These are phyloP conservation scores for Silene conica DNA, from an alignment of 148 eudicot genomes.

Conservation along the genomic window DNA sequence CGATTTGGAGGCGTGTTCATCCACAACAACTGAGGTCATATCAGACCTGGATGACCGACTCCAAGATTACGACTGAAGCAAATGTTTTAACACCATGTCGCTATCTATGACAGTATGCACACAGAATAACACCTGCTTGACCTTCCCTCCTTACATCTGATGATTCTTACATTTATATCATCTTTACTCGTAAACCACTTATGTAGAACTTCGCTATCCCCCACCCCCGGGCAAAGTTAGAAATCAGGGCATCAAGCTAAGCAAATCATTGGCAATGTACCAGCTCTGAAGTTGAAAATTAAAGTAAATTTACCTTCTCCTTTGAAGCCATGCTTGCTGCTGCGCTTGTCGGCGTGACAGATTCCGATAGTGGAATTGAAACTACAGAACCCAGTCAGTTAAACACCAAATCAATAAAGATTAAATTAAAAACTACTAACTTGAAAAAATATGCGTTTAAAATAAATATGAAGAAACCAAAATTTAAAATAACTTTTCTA, in stretches of 20 bases:
- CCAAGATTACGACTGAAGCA: too few relatives aligned
- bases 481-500: background rate
- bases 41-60: too few relatives aligned
- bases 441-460: background rate
- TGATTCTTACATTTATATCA: background rate
- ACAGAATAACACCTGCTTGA: background rate
- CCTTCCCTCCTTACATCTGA: too few relatives aligned
- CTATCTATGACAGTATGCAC: too few relatives aligned
- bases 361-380: slow-evolving; percentile 71
- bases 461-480: background rate
- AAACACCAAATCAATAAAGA: slow-evolving; percentile 2
- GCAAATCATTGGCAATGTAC: background rate
- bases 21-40: too few relatives aligned
- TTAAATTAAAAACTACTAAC: background rate
- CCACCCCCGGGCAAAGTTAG: background rate
- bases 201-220: background rate
- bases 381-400: slow-evolving; percentile 45
- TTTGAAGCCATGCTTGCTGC: slow-evolving; percentile 92
- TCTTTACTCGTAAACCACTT: background rate
- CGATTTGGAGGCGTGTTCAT: too few relatives aligned
- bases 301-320: slow-evolving; percentile 53
- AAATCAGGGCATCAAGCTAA: background rate
- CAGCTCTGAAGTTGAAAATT: background rate
- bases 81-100: too few relatives aligned
- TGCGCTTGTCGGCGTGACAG: slow-evolving; percentile 82